Percentiles rank a stretch among this genome's conserved stretches.
Evolutionary conservation across 495 filamentous ascomycete species (phyloP).

Genomic region (Aspergillus leporis): DNA sequence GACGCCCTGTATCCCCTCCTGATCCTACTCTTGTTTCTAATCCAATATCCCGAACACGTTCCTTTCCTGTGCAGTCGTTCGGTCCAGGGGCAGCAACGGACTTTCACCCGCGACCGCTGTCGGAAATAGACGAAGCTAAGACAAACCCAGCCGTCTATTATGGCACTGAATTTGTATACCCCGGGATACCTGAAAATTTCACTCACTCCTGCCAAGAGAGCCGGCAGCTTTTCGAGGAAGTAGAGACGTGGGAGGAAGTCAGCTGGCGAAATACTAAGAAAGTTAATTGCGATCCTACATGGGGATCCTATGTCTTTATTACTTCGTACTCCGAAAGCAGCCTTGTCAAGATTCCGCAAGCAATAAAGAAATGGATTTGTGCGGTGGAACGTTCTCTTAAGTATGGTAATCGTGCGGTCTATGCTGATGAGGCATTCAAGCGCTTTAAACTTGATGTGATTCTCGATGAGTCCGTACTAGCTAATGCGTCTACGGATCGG

Average conservation of each 20-base stretch:
- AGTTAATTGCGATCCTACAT: background rate
- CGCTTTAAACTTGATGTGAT: constrained; percentile 2
- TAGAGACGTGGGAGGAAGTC: background rate
- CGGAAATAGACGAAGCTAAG: too few relatives aligned
- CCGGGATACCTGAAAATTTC: background rate
- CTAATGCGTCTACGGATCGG: background rate
- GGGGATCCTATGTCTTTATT: constrained; percentile 5
- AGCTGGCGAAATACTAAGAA: background rate
- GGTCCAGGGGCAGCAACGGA: too few relatives aligned
- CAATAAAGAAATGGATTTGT: background rate
- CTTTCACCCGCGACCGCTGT: too few relatives aligned
- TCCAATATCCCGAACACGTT: too few relatives aligned
- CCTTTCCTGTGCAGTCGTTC: too few relatives aligned
- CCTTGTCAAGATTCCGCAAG: background rate
- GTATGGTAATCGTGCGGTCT: background rate
- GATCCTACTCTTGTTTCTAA: too few relatives aligned
- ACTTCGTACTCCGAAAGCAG: background rate
- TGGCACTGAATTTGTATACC: too few relatives aligned
- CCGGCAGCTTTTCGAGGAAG: constrained; percentile 5
- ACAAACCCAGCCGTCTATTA: too few relatives aligned
- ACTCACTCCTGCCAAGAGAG: background rate
- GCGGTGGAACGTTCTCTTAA: background rate
- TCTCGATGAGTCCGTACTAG: background rate
- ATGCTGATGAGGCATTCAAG: background rate
- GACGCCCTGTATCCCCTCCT: too few relatives aligned